Evolutionary conservation across 495 filamentous ascomycete species (phyloP).

Genomic region (Lasiosphaeria hispida): DNA sequence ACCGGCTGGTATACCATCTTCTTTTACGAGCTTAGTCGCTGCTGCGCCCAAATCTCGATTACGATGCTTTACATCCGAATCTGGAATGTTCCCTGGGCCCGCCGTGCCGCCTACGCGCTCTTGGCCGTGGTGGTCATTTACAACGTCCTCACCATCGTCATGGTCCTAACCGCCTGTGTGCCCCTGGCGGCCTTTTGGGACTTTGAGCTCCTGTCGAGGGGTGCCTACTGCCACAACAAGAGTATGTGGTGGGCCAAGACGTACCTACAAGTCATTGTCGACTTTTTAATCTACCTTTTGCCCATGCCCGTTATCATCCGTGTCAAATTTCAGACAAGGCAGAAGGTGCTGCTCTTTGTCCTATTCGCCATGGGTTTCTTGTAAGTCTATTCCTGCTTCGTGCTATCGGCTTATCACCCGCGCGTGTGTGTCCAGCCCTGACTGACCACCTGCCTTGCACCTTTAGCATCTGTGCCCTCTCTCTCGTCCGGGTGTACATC

Average conservation of each 20-base stretch:
- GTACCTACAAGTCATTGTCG: not conserved
- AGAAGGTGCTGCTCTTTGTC: slow-evolving; percentile 5
- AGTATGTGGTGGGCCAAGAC: not conserved
- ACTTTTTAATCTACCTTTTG: slow-evolving; percentile 3
- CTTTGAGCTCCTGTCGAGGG: too few relatives aligned
- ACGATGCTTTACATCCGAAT: not conserved
- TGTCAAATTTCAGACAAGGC: not conserved
- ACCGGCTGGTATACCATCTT: not conserved
- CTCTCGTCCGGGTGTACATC: not conserved
- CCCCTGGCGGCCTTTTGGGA: slow-evolving; percentile 3
- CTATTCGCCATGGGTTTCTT: slow-evolving; percentile 4
- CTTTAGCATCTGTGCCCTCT: not conserved
- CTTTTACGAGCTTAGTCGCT: not conserved
- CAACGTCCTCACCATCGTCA: not conserved
- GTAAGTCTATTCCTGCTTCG: not conserved
- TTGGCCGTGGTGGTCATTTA: not conserved
- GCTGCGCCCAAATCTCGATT: slow-evolving; percentile 5
- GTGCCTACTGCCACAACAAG: slow-evolving; percentile 3
- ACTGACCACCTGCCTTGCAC: too few relatives aligned
- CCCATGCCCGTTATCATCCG: slow-evolving; percentile 5
- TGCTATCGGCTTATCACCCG: not conserved
- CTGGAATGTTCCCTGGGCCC: slow-evolving; percentile 4
- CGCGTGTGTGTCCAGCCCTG: not conserved
- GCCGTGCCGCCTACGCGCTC: not conserved
- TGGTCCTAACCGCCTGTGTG: not conserved